phyloP scores from a whole-genome alignment of 2,329 filamentous ascomycete species.

The Helicocarpus griseus region DNA sequence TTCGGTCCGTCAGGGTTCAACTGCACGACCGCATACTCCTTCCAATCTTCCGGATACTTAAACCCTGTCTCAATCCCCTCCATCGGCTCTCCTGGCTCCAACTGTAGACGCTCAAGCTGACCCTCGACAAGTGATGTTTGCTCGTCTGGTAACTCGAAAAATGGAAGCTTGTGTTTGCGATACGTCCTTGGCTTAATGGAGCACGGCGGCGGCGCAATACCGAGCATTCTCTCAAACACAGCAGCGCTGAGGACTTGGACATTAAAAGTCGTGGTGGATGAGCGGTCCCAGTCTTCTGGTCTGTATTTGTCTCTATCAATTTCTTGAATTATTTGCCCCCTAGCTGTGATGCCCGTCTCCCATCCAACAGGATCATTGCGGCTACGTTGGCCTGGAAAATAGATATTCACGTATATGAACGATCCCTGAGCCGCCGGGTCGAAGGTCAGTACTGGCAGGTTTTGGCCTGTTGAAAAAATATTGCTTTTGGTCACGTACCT shows the following conservation, averaged over 20 bases:
- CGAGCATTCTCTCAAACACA: slow-evolving; percentile 23
- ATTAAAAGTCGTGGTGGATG: slow-evolving; percentile 16
- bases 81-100: background rate
- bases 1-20: background rate
- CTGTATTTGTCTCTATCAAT: slow-evolving; percentile 23
- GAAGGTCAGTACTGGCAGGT: too few relatives aligned
- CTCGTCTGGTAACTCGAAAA: slow-evolving; percentile 27
- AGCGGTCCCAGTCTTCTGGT: slow-evolving; percentile 22
- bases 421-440: slow-evolving; percentile 7
- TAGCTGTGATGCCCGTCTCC: slow-evolving; percentile 30
- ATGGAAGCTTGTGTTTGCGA: slow-evolving; percentile 23
- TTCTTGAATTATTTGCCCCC: slow-evolving; percentile 33
- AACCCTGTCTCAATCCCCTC: background rate
- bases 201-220: slow-evolving; percentile 21
- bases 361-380: too few relatives aligned
- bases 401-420: slow-evolving; percentile 14
- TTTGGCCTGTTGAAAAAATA: too few relatives aligned
- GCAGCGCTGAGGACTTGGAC: slow-evolving; percentile 15
- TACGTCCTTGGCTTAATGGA: slow-evolving; percentile 30
- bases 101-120: background rate
- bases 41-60: background rate
- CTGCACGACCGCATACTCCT: background rate
- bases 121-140: background rate
- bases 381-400: slow-evolving; percentile 16
- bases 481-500: too few relatives aligned